Evolutionary conservation across 257 asterid species (phyloP).

Genomic region (Plantago elongata): DNA sequence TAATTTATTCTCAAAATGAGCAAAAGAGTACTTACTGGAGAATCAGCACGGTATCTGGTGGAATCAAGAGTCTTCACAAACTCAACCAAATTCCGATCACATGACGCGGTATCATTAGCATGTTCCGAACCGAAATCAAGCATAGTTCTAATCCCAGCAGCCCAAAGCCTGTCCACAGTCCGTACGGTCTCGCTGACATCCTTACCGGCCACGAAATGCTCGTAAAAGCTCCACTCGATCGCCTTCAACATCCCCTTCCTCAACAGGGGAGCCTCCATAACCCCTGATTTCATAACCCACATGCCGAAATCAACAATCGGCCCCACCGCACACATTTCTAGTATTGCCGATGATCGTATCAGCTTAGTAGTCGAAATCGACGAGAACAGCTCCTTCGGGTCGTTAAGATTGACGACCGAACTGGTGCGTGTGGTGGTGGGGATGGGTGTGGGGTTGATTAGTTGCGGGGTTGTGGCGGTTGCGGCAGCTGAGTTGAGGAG

Average conservation of each 20-base stretch:
- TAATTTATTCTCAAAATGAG: no score
- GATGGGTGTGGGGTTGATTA: neutral
- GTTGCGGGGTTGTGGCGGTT: slow-evolving; percentile 12
- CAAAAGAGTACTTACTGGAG: slow-evolving; percentile 35
- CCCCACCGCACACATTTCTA: slow-evolving; percentile 35
- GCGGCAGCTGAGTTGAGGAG: slow-evolving; percentile 34
- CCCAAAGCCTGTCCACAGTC: slow-evolving; percentile 41
- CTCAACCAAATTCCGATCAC: slow-evolving; percentile 46
- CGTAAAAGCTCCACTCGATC: slow-evolving; percentile 46
- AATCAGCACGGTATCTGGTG: slow-evolving; percentile 26
- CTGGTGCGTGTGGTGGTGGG: neutral
- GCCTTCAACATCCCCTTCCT: slow-evolving; percentile 26
- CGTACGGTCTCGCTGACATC: slow-evolving; percentile 35
- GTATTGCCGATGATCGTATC: slow-evolving; percentile 39
- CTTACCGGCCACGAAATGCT: slow-evolving; percentile 76
- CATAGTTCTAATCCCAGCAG: slow-evolving; percentile 56
- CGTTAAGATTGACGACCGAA: slow-evolving; percentile 28
- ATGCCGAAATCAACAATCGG: slow-evolving; percentile 51
- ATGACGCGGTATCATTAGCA: slow-evolving; percentile 46
- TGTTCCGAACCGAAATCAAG: slow-evolving; percentile 83
- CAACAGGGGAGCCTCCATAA: slow-evolving; percentile 34
- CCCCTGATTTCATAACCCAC: slow-evolving; percentile 45
- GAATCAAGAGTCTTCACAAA: slow-evolving; percentile 46
- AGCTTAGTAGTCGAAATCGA: slow-evolving; percentile 41
- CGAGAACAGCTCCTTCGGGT: slow-evolving; percentile 35